Conservation (phyloP, 768 basidiomycete genomes). For the Tephrocybe rancida region DNA sequence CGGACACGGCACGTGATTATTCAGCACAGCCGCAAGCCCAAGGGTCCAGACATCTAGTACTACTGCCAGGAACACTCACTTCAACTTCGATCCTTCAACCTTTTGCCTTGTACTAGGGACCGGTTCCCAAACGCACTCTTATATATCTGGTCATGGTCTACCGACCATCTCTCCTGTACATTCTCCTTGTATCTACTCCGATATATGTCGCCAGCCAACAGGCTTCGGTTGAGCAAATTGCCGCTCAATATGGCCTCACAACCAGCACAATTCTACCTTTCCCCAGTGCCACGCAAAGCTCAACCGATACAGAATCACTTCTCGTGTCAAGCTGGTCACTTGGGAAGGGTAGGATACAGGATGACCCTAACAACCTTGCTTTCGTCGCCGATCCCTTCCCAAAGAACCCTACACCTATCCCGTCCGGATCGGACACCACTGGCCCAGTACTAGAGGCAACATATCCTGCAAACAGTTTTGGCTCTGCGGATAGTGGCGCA, state of each 20-base stretch:
- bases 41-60: no score
- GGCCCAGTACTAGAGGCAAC: slow-evolving; percentile 61
- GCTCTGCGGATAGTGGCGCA: slow-evolving; percentile 60
- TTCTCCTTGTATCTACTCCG: slow-evolving; percentile 16
- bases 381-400: slow-evolving; percentile 76
- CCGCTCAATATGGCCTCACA: slow-evolving; percentile 53
- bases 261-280: slow-evolving; percentile 67
- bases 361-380: slow-evolving; percentile 53
- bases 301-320: slow-evolving; percentile 49
- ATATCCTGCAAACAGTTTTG: slow-evolving; percentile 64
- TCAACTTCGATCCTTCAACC: no score
- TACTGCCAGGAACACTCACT: no score
- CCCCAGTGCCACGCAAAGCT: slow-evolving; percentile 60
- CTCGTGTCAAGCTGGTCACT: slow-evolving; percentile 63
- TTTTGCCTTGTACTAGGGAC: background rate
- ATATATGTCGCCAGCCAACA: slow-evolving; percentile 28
- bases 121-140: background rate
- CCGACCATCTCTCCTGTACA: slow-evolving; percentile 16
- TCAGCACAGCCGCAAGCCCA: no score
- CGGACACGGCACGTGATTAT: no score
- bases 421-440: slow-evolving; percentile 26
- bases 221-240: slow-evolving; percentile 38
- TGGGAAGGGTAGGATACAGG: slow-evolving; percentile 60
- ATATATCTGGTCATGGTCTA: slow-evolving; percentile 8
- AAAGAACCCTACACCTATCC: slow-evolving; percentile 35